Evolutionary conservation across 2,329 filamentous ascomycete species (phyloP), one percentile per base, ranked within the genome.

Genomic region (Diaporthe citri): DNA sequence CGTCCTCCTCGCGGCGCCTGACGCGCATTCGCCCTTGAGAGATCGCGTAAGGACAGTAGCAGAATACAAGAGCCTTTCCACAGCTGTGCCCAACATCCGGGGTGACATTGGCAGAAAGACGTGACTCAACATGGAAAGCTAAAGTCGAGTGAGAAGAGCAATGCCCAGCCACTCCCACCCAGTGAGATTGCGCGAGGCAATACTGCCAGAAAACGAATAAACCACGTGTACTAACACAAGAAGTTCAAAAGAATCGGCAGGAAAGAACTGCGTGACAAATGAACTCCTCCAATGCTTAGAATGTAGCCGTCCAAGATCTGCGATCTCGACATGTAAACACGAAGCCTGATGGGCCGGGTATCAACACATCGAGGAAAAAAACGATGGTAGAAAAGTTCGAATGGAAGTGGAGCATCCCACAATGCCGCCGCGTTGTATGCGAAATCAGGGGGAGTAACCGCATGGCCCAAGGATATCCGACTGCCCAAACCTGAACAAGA

Each of bases 271-370:
- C 73, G 72, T 52, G 64, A 71, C 72, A 73, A 75, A 77, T 70
- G 74, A 76, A 76, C 76, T 76, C 77, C 77, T 75, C 74, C 73
- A 72, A 78, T 77, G 77, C 74, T 74, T 39, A 70, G 60, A 46
- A 71, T 72, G 59, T 73, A 64, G 55, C 51, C 60, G 31, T 74
- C 57, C 64, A 56, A 56, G 57, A 36, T 36, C 56, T 34, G 55
- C 70, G 43, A 64, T 62, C 57, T 46, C 70, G 70, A 72, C 57
- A 72, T 55, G 52, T 71, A 74, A 59, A 59, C 72, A 70, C 52
- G 20, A 52, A 60, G 62, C 64, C 62, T 22, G 28, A 46, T 10
- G 72, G 71, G 72, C 62, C 67, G 62, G 72, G 72, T 69, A 67
- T 67, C 46, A 69, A 66, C 72, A 70, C 52, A 72, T 72, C 70